These are phyloP conservation scores for Zalaria obscura DNA, from an alignment of 2,329 filamentous ascomycete species.

Conservation along the genomic window DNA sequence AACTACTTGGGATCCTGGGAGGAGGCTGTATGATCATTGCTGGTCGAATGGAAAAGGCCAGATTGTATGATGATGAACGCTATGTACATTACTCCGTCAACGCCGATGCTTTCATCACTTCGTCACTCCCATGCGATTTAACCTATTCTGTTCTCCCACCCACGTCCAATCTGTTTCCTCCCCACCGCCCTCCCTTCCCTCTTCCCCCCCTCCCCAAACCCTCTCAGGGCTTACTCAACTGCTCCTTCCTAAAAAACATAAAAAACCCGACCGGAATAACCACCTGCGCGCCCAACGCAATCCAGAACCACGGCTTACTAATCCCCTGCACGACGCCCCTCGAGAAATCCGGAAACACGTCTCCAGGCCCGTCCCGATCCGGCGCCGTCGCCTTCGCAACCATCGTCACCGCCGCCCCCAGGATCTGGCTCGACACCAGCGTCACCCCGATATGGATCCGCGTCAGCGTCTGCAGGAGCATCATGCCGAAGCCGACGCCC, in stretches of 20 bases:
- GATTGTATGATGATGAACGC: too few relatives aligned
- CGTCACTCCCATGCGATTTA: too few relatives aligned
- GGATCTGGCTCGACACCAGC: conserved; percentile 45
- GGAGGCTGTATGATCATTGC: too few relatives aligned
- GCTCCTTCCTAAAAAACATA: conserved; percentile 43
- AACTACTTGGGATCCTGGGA: too few relatives aligned
- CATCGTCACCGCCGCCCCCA: conserved; percentile 49
- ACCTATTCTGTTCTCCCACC: too few relatives aligned
- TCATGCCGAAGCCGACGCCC: conserved; percentile 54
- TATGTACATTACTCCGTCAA: too few relatives aligned
- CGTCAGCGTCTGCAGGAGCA: conserved; percentile 45
- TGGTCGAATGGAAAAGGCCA: too few relatives aligned
- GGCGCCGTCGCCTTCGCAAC: conserved; percentile 46
- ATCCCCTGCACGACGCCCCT: conserved; percentile 31
- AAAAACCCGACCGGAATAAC: conserved; percentile 44
- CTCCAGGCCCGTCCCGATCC: conserved; percentile 45
- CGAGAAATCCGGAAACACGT: conserved; percentile 48
- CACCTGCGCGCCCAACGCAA: conserved; percentile 43
- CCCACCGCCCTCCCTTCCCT: too few relatives aligned
- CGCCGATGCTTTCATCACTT: too few relatives aligned
- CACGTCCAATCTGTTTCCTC: too few relatives aligned
- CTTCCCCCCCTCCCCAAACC: too few relatives aligned
- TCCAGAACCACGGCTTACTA: conserved; percentile 44
- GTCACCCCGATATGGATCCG: conserved; percentile 51
- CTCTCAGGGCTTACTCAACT: conserved; percentile 36